A percentile compares a stretch with the other conserved stretches of the same genome.
Evolutionary conservation across 768 basidiomycete species (phyloP).

Genomic region (Boletellus sp.): DNA sequence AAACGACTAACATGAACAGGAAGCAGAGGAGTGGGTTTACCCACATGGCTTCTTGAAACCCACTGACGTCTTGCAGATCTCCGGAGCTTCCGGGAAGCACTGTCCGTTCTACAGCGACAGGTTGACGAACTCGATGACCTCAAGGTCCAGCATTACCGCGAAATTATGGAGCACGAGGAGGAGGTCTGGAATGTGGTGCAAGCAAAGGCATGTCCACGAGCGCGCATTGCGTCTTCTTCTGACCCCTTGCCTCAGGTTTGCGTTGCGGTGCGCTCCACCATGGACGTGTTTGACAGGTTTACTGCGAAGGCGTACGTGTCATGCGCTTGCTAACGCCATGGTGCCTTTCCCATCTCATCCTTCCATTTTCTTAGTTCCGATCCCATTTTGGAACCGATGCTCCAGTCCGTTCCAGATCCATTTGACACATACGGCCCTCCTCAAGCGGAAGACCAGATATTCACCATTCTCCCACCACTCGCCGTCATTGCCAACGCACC

Average conservation of each 20-base stretch:
- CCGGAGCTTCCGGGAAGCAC: constrained; percentile 81
- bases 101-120: constrained; percentile 77
- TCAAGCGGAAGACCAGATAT: constrained; percentile 86
- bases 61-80: constrained; percentile 54
- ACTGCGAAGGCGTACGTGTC: constrained; percentile 78
- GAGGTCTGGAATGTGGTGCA: constrained; percentile 94
- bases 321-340: constrained; percentile 2
- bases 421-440: constrained; percentile 90
- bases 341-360: constrained; percentile 7
- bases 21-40: constrained; percentile 73
- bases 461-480: constrained; percentile 86
- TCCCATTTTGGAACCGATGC: constrained; percentile 85
- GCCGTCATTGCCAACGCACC: constrained; percentile 64
- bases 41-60: constrained; percentile 5
- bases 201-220: constrained; percentile 55
- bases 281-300: constrained; percentile 89
- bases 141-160: constrained; percentile 80
- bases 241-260: constrained; percentile 50
- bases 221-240: constrained; percentile 4
- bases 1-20: constrained; percentile 78
- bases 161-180: constrained; percentile 89
- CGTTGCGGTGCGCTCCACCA: constrained; percentile 80
- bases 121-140: constrained; percentile 89
- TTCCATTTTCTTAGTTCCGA: constrained; percentile 55
- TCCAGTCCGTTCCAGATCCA: constrained; percentile 86